phyloP scores from a whole-genome alignment of 1,139 yeast genomes.

The Debaryomyces nepalensis region DNA sequence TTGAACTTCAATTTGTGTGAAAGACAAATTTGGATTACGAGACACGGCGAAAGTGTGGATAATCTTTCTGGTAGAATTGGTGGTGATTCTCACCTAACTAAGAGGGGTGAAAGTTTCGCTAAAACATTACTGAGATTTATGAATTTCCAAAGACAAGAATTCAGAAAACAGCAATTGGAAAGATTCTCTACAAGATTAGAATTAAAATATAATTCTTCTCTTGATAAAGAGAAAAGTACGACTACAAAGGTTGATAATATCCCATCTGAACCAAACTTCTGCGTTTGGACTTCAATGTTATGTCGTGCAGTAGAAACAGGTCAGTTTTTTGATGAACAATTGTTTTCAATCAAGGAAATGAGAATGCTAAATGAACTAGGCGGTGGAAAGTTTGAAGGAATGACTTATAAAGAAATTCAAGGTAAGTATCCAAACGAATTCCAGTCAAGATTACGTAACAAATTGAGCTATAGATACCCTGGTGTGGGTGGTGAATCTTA shows the following conservation, averaged over 20 bases:
- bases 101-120: conserved; percentile 76
- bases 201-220: conserved; percentile 40
- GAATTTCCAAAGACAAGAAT: conserved; percentile 70
- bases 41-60: conserved; percentile 92
- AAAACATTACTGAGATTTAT: conserved; percentile 75
- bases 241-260: conserved; percentile 38
- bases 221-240: conserved; percentile 30
- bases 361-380: conserved; percentile 92
- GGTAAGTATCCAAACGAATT: conserved; percentile 75
- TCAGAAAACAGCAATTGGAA: conserved; percentile 66
- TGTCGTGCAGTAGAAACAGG: conserved; percentile 80
- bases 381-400: conserved; percentile 90
- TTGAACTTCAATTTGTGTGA: conserved; percentile 88
- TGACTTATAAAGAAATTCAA: conserved; percentile 82
- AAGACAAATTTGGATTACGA: conserved; percentile 92
- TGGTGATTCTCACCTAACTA: conserved; percentile 83
- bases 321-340: conserved; percentile 68
- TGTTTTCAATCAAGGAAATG: conserved; percentile 84
- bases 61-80: conserved; percentile 87
- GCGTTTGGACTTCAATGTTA: conserved; percentile 94
- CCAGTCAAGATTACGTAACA: conserved; percentile 71
- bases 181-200: conserved; percentile 51
- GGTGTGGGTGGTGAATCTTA: conserved; percentile 98
- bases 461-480: conserved; percentile 85
- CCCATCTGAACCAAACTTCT: conserved; percentile 70